Evolutionary conservation across 192 early-diverging fungal species (phyloP).

Genomic region (Oehlia diaphana): DNA sequence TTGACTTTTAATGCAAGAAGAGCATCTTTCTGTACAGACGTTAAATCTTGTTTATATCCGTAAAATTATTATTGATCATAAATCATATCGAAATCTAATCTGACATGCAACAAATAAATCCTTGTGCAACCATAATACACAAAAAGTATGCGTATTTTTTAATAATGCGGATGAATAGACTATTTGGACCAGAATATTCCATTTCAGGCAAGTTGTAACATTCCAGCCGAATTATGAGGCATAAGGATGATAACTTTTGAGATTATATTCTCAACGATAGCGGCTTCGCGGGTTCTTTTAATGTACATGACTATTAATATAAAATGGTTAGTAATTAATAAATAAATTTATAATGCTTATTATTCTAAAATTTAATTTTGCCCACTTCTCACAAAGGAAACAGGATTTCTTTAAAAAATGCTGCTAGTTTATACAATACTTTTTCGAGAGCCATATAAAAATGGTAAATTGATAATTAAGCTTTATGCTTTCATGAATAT

Average conservation of each 20-base stretch:
- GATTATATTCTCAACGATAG: constrained; percentile 89
- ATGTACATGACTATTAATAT: constrained; percentile 61
- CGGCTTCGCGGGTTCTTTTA: constrained; percentile 78
- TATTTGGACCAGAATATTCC: constrained; percentile 95
- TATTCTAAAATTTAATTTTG: neutral
- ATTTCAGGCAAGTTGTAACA: constrained; percentile 95
- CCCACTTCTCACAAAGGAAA: constrained; percentile 87
- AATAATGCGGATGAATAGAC: constrained; percentile 93
- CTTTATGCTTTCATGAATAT: constrained; percentile 97
- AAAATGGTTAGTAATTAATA: neutral
- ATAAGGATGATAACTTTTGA: constrained; percentile 93
- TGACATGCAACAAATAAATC: constrained; percentile 31
- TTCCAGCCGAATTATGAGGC: constrained; percentile 90
- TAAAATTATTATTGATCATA: neutral
- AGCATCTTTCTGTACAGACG: constrained; percentile 91
- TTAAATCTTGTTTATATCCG: constrained; percentile 93
- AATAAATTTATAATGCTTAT: neutral
- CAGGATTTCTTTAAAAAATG: constrained; percentile 96
- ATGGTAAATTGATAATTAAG: constrained; percentile 80
- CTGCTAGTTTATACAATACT: constrained; percentile 92
- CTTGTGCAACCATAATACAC: constrained; percentile 96
- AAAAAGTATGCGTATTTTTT: constrained; percentile 98
- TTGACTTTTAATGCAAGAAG: constrained; percentile 82
- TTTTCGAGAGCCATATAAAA: constrained; percentile 97
- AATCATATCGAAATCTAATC: too few relatives aligned